Percentiles rank a stretch among this genome's conserved stretches.
Evolutionary conservation across 345 rosid genomes (phyloP).

Genomic region (Citrus inodora): DNA sequence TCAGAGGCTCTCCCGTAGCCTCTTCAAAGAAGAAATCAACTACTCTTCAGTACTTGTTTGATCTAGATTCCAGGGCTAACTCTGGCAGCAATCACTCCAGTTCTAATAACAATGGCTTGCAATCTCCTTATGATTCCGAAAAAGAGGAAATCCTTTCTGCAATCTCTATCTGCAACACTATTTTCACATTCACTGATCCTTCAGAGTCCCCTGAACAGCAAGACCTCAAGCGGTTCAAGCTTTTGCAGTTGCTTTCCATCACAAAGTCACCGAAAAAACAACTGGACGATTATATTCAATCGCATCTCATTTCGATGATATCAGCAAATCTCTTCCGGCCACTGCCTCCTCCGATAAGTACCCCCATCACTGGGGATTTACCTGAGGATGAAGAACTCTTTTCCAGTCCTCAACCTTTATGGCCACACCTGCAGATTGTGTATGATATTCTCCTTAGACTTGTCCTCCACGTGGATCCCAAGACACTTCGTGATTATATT

Average conservation of each 20-base stretch:
- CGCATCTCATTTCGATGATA: slow-evolving; percentile 49
- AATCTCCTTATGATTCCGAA: slow-evolving; percentile 17
- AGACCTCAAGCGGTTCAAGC: slow-evolving; percentile 47
- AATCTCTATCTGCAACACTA: slow-evolving; percentile 32
- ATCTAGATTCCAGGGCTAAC: slow-evolving; percentile 27
- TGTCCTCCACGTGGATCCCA: slow-evolving; percentile 36
- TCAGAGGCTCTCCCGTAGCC: slow-evolving; percentile 28
- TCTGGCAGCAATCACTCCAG: background rate
- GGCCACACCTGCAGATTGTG: slow-evolving; percentile 56
- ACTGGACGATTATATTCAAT: slow-evolving; percentile 21
- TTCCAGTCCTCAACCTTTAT: slow-evolving; percentile 27
- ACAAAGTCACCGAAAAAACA: slow-evolving; percentile 33
- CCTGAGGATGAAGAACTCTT: slow-evolving; percentile 44
- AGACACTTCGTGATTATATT: slow-evolving; percentile 32
- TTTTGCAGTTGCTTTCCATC: slow-evolving; percentile 38
- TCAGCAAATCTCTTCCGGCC: slow-evolving; percentile 52
- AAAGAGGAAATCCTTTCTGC: slow-evolving; percentile 32
- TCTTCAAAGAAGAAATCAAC: slow-evolving; percentile 32
- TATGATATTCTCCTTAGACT: slow-evolving; percentile 47
- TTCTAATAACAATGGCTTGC: slow-evolving; percentile 11
- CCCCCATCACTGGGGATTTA: slow-evolving; percentile 14
- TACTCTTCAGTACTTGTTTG: slow-evolving; percentile 37
- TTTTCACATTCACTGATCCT: slow-evolving; percentile 48
- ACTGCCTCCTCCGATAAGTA: slow-evolving; percentile 39
- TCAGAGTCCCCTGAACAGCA: slow-evolving; percentile 48